Percentiles rank a stretch among this genome's conserved stretches.
phyloP scores from a whole-genome alignment of 495 filamentous ascomycete species.

The Trichoderma asperelloides region DNA sequence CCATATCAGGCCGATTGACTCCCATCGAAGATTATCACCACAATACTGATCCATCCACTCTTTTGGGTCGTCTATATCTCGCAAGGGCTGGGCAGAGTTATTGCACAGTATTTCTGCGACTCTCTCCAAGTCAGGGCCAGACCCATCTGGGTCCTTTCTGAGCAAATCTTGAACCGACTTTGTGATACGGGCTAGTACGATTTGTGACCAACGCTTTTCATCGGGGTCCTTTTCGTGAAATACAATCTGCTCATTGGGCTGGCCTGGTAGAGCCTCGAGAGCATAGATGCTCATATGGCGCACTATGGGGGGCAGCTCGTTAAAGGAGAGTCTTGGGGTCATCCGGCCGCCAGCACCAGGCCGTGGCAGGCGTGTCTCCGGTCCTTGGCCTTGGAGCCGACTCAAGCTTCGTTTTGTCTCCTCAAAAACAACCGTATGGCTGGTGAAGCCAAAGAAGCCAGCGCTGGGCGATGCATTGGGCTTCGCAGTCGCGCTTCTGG shows the following conservation, averaged over 20 bases:
- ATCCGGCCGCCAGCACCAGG: not conserved
- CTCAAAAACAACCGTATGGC: not conserved
- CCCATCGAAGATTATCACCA: constrained; percentile 49
- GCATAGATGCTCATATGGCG: constrained; percentile 5
- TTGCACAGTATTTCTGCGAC: constrained; percentile 12
- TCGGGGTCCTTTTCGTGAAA: not conserved
- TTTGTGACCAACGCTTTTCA: not conserved
- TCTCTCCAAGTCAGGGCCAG: not conserved
- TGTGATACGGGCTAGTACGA: not conserved
- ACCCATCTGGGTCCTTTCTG: not conserved
- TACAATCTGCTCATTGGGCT: not conserved
- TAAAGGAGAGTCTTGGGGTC: not conserved
- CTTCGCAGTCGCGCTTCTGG: not conserved
- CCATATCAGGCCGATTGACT: constrained; percentile 47
- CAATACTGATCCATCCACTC: constrained; percentile 34
- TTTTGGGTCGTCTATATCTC: constrained; percentile 27
- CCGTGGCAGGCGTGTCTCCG: not conserved
- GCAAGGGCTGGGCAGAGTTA: constrained; percentile 19
- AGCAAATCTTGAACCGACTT: not conserved
- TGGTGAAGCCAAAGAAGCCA: not conserved
- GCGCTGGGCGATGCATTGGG: not conserved
- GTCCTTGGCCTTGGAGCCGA: not conserved
- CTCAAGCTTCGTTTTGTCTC: not conserved
- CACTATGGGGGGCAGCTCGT: not conserved
- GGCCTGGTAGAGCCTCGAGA: not conserved